Base-by-base conservation (phyloP, 805 yeast genomes). In the Hagleromyces aurorensis region DNA sequence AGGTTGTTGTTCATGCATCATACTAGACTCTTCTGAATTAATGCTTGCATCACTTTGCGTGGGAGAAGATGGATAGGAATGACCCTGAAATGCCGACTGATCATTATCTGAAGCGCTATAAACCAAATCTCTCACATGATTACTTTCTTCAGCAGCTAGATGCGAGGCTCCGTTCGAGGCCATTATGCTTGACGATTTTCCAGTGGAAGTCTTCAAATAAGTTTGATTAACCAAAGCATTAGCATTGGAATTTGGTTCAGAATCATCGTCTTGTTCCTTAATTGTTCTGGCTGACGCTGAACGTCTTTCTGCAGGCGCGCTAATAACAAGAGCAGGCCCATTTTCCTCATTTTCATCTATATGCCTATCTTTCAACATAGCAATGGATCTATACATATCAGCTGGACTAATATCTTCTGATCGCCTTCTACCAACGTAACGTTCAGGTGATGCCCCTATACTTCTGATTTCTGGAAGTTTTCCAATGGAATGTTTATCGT, bases 351-450 rank as follows among this genome's bases (percentile, higher is more conserved):
- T 44, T 21, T 53, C 50, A 14, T 50, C 55, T n/a, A 57, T 60
- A 33, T 66, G 67, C 22, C 66, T 62, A 30, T 69, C 66, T 42
- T 79, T 79, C 60, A 87, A 61, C 78, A 86, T 75, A 23, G 85
- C 76, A 43, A 86, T 79, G 3, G 95, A 85, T 62, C 78, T 67
- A 51, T 67, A 78, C 75, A 86, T 78, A 48, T 87, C 96, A 27
- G 79, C 72, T 2, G 96, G 94, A 19, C 79, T 77, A 8, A 82
- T 61, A 13, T 75, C 71, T n/a, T 57, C 30, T 8, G 62, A 51
- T 43, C 40, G 59, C 52, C 46, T 56, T 44, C 48, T 52, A 7
- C 47, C 44, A 1, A 38, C 51, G 31, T 61, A 37, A 43, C 49
- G 49, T 36, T 63, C 64, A 3, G 48, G 31, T 7, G 30, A 34